Percentiles rank a stretch among this genome's conserved stretches.
These are phyloP conservation scores for Trypanosoma lewisi DNA, from an alignment of 208 protist genomes.

Conservation along the genomic window DNA sequence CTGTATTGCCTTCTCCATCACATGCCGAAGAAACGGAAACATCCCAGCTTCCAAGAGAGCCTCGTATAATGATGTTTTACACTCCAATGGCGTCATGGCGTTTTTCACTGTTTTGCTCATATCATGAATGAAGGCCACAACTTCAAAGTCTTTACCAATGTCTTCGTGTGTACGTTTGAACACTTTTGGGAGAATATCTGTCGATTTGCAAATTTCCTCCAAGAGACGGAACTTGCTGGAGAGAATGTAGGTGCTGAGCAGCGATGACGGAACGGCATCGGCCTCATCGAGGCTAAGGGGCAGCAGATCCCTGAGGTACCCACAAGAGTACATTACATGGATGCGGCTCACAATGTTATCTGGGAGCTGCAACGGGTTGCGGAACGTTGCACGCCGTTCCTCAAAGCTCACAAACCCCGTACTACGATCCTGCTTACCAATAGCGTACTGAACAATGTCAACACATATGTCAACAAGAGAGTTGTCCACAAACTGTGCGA, in stretches of 20 bases:
- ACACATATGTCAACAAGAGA: constrained; percentile 57
- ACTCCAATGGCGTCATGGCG: constrained; percentile 42
- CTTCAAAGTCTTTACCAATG: constrained; percentile 32
- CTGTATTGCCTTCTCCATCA: constrained; percentile 19
- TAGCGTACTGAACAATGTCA: constrained; percentile 78
- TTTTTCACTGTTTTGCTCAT: constrained; percentile 68
- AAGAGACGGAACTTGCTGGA: constrained; percentile 60
- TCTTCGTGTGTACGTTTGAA: constrained; percentile 30
- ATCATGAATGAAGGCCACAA: constrained; percentile 64
- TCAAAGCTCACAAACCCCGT: constrained; percentile 67
- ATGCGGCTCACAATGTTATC: constrained; percentile 42
- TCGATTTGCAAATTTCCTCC: constrained; percentile 49
- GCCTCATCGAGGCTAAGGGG: constrained; percentile 74
- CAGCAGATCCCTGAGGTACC: constrained; percentile 69
- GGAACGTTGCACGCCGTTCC: constrained; percentile 69
- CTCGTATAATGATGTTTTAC: constrained; percentile 49
- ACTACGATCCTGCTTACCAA: constrained; percentile 47
- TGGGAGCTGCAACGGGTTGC: constrained; percentile 63
- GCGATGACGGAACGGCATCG: constrained; percentile 44
- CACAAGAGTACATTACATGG: constrained; percentile 69
- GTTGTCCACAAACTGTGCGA: constrained; percentile 73
- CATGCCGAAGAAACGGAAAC: constrained; percentile 39
- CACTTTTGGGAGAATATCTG: constrained; percentile 36
- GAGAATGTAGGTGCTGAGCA: constrained; percentile 55
- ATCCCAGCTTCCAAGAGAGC: constrained; percentile 38